Conservation (phyloP, 306 rosid species). For the Cucumis melo region DNA sequence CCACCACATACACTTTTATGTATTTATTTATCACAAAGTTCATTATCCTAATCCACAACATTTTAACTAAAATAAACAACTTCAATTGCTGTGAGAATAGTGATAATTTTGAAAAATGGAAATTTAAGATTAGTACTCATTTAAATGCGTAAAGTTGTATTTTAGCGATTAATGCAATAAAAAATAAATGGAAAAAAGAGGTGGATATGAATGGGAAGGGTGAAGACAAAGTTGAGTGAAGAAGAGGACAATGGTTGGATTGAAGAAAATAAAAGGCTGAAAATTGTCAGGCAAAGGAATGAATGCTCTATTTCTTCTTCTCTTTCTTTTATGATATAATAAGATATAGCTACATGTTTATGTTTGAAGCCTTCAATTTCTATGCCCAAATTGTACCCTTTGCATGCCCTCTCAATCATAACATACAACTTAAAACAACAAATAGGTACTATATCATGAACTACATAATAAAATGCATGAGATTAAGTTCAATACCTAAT, state of each 20-base stretch:
- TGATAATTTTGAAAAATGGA: too few relatives aligned
- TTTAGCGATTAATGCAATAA: not conserved
- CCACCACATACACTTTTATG: not conserved
- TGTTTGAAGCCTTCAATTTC: not conserved
- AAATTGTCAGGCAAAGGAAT: not conserved
- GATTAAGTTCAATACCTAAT: too few relatives aligned
- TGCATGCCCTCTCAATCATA: not conserved
- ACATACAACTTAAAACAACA: not conserved
- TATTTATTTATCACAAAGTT: not conserved
- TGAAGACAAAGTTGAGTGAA: slow-evolving; percentile 3
- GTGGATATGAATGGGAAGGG: not conserved
- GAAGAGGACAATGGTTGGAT: not conserved
- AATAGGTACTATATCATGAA: too few relatives aligned
- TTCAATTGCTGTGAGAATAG: not conserved
- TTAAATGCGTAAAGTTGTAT: not conserved
- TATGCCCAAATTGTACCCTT: not conserved
- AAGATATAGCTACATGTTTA: not conserved
- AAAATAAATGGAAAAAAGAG: not conserved
- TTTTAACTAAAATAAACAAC: not conserved
- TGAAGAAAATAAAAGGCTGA: not conserved
- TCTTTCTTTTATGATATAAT: not conserved
- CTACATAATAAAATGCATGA: too few relatives aligned
- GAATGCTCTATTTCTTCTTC: not conserved
- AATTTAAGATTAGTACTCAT: not conserved
- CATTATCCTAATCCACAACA: not conserved